phyloP scores from a whole-genome alignment of 176 grass and related monocot genomes.

The Zoysia japonica region DNA sequence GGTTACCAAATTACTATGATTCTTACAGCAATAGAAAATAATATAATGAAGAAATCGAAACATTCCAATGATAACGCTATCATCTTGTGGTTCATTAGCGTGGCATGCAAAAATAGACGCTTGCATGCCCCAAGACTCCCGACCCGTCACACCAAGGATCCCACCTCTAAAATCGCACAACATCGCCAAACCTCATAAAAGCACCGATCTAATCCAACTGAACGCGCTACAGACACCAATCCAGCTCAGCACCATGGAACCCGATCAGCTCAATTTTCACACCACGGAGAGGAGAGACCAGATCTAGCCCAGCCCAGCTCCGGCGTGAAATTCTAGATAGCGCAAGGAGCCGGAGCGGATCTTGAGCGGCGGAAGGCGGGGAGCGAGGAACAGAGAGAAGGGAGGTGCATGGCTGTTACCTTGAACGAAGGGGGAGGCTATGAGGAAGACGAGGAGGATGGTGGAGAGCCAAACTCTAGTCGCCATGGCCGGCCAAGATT shows the following conservation, averaged over 20 bases:
- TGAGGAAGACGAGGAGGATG: constrained; percentile 66
- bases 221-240: background rate
- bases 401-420: constrained; percentile 32
- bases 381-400: background rate
- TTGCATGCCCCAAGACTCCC: background rate
- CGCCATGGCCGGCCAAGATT: constrained; percentile 62
- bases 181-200: background rate
- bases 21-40: background rate
- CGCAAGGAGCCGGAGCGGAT: constrained; percentile 10
- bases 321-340: constrained; percentile 23
- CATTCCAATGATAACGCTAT: background rate
- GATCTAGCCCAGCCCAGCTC: constrained; percentile 30
- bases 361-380: background rate
- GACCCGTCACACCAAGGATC: background rate
- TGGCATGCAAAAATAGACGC: constrained; percentile 5
- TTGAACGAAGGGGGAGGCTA: constrained; percentile 63
- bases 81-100: background rate
- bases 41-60: background rate
- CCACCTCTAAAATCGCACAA: background rate
- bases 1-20: background rate
- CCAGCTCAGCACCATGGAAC: background rate
- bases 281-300: background rate
- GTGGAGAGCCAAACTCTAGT: constrained; percentile 77
- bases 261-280: background rate
- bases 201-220: constrained; percentile 21